Conservation (phyloP, 1,139 yeast species). For the Suhomyces wounanorum region DNA sequence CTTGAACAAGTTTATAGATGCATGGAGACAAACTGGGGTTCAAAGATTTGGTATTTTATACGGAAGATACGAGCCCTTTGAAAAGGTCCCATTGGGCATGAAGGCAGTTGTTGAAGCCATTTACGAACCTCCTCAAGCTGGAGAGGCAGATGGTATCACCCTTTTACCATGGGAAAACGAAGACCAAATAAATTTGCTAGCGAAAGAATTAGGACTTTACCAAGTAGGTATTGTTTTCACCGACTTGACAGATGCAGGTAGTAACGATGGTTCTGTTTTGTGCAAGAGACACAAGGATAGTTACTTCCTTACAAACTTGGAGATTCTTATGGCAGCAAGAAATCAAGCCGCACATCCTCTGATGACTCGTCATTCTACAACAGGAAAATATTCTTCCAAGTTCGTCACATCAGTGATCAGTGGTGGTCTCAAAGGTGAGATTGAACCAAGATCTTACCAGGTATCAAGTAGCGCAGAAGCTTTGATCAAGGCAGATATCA, state of each 20-base stretch:
- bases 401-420: constrained; percentile 91
- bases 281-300: constrained; percentile 93
- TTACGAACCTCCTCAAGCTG: constrained; percentile 89
- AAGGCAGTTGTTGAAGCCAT: constrained; percentile 93
- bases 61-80: constrained; percentile 78
- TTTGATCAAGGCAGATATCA: constrained; percentile 79
- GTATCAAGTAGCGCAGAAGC: constrained; percentile 89
- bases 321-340: constrained; percentile 81
- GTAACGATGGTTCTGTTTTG: constrained; percentile 82
- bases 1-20: constrained; percentile 79
- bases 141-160: constrained; percentile 82
- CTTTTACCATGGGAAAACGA: constrained; percentile 65
- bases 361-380: constrained; percentile 60
- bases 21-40: constrained; percentile 87
- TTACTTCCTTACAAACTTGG: constrained; percentile 83
- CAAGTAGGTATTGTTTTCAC: constrained; percentile 87
- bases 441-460: constrained; percentile 89
- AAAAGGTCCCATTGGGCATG: constrained; percentile 85
- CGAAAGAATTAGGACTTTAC: constrained; percentile 59
- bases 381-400: constrained; percentile 79
- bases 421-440: constrained; percentile 84
- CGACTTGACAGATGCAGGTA: constrained; percentile 86
- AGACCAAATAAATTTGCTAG: constrained; percentile 54
- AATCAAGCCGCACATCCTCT: constrained; percentile 73
- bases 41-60: constrained; percentile 87